phyloP scores from a whole-genome alignment of 148 eudicot species.

The Euryodendron excelsum region DNA sequence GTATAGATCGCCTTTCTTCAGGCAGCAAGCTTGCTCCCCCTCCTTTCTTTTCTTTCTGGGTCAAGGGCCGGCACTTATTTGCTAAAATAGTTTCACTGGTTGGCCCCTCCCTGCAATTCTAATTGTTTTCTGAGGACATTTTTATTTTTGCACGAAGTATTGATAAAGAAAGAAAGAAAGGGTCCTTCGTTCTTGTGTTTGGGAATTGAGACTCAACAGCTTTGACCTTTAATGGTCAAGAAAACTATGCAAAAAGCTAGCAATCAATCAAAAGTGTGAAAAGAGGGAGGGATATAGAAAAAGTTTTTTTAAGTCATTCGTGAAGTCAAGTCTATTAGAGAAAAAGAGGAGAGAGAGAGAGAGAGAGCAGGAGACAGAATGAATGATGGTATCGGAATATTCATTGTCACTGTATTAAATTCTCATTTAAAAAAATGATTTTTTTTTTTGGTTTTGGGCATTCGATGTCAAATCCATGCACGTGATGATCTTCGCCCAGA shows the following conservation, averaged over 20 bases:
- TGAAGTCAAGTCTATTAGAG: background rate
- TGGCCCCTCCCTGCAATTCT: too few relatives aligned
- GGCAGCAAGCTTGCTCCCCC: too few relatives aligned
- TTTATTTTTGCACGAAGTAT: too few relatives aligned
- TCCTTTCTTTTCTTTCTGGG: too few relatives aligned
- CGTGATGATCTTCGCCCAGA: background rate
- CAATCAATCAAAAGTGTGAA: background rate
- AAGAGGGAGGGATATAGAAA: background rate
- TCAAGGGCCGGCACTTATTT: too few relatives aligned
- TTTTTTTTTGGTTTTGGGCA: background rate
- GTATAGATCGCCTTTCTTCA: too few relatives aligned
- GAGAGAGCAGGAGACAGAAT: background rate
- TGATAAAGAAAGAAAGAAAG: background rate
- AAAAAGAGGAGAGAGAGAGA: background rate
- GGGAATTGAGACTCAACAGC: background rate
- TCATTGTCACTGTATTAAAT: background rate
- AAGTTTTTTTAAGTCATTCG: background rate
- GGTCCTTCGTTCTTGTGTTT: conserved; percentile 7
- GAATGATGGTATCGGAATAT: background rate
- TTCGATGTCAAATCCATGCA: background rate
- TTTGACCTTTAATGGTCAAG: conserved; percentile 16
- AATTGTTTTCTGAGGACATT: too few relatives aligned
- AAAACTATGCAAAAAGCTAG: background rate
- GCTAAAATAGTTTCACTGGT: too few relatives aligned
- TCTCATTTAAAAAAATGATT: too few relatives aligned